Evolutionary conservation across 208 protist genomes (phyloP).

Genomic region (Wallacemonas sp.): DNA sequence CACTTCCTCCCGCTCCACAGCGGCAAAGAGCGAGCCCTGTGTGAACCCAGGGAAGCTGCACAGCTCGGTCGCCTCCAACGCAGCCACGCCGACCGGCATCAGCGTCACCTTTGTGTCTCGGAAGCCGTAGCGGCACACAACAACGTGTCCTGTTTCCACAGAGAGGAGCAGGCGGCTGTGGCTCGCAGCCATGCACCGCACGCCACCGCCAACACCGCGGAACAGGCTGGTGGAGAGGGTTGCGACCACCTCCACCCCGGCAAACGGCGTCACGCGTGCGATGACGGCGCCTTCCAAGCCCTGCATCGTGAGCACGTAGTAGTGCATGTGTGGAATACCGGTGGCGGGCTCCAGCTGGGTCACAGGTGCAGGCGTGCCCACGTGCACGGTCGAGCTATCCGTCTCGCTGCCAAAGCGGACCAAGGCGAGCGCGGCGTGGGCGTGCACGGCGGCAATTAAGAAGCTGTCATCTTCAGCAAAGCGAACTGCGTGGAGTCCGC

Average conservation of each 20-base stretch:
- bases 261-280: conserved; percentile 55
- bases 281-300: conserved; percentile 67
- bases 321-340: conserved; percentile 50
- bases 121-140: conserved; percentile 69
- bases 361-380: conserved; percentile 61
- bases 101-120: conserved; percentile 38
- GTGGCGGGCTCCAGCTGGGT: conserved; percentile 38
- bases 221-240: conserved; percentile 66
- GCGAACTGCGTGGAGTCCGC: conserved; percentile 46
- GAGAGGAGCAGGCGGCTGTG: conserved; percentile 60
- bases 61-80: conserved; percentile 45
- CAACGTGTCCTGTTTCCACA: conserved; percentile 71
- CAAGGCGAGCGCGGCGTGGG: conserved; percentile 41
- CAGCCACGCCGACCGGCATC: conserved; percentile 65
- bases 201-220: conserved; percentile 63
- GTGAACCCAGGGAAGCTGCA: conserved; percentile 48
- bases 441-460: conserved; percentile 53
- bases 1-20: conserved; percentile 56
- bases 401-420: conserved; percentile 22
- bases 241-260: conserved; percentile 64
- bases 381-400: conserved; percentile 17
- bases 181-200: conserved; percentile 57
- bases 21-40: conserved; percentile 66
- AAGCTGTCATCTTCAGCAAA: conserved; percentile 78
- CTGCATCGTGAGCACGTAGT: conserved; percentile 55